These are phyloP conservation scores for Globisporangium irregulare DNA, from an alignment of 352 stramenopile species.

Conservation along the genomic window DNA sequence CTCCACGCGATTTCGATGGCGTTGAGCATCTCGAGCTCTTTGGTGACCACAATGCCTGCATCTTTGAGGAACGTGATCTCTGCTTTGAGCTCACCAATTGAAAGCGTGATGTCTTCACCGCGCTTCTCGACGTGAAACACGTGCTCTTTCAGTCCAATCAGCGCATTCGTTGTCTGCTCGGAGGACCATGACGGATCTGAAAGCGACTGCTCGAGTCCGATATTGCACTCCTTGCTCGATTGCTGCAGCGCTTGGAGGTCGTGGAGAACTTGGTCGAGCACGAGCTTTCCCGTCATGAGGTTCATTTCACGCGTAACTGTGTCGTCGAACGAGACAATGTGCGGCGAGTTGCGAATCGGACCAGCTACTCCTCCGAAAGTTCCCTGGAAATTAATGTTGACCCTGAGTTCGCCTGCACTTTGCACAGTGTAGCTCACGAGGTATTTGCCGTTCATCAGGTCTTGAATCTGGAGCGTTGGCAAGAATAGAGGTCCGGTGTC, in stretches of 20 bases:
- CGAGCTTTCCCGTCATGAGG: constrained; percentile 76
- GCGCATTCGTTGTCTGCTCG: constrained; percentile 53
- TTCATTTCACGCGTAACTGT: constrained; percentile 81
- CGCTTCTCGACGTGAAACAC: constrained; percentile 78
- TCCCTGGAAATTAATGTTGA: constrained; percentile 89
- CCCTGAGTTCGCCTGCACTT: constrained; percentile 75
- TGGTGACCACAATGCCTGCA: constrained; percentile 45
- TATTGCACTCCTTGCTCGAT: constrained; percentile 62
- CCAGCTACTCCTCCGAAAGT: constrained; percentile 90
- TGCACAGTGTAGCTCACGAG: constrained; percentile 89
- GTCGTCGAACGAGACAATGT: constrained; percentile 76
- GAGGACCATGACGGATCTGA: constrained; percentile 54
- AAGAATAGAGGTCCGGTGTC: constrained; percentile 50
- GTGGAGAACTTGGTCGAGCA: constrained; percentile 65
- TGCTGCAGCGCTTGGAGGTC: constrained; percentile 63
- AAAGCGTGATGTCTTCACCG: constrained; percentile 53
- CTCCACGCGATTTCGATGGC: constrained; percentile 56
- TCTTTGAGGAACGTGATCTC: constrained; percentile 68
- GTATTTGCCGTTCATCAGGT: constrained; percentile 93
- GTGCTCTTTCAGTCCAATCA: constrained; percentile 76
- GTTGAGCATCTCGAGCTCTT: constrained; percentile 53
- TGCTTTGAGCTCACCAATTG: constrained; percentile 64
- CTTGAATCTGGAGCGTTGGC: constrained; percentile 62
- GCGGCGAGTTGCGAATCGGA: constrained; percentile 89
- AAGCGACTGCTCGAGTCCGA: constrained; percentile 69